A percentile compares a stretch with the other conserved stretches of the same genome.
Conservation (phyloP, 108 stramenopile genomes). For the Thalassiosira profunda region DNA sequence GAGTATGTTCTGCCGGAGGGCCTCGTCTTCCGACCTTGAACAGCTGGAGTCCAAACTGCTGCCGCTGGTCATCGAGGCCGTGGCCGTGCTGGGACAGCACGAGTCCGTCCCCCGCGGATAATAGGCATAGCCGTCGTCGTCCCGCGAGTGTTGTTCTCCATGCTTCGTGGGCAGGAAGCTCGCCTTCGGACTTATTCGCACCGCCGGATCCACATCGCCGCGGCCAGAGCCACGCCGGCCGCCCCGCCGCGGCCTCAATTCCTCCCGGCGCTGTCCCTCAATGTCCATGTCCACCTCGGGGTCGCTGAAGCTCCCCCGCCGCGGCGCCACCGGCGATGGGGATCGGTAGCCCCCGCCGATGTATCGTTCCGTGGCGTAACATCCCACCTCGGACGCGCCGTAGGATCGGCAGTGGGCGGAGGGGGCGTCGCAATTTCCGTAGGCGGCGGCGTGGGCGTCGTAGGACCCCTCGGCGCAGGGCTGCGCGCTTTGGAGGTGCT, state of each 20-base stretch:
- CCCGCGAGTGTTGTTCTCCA: too few relatives aligned
- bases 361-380: constrained; percentile 3
- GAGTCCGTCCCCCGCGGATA: not conserved
- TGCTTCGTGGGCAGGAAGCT: too few relatives aligned
- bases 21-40: constrained; percentile 40
- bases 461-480: constrained; percentile 6
- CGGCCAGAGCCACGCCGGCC: too few relatives aligned
- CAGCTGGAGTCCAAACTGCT: too few relatives aligned
- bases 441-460: constrained; percentile 6
- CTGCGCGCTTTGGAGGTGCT: too few relatives aligned
- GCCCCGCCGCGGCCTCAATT: not conserved
- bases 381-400: not conserved
- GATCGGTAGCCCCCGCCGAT: not conserved
- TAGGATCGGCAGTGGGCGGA: not conserved
- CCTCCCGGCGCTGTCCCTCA: not conserved
- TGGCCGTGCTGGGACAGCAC: not conserved
- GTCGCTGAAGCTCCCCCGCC: not conserved
- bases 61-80: constrained; percentile 2
- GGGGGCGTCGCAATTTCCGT: constrained; percentile 14
- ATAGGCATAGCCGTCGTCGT: not conserved
- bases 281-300: not conserved
- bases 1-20: constrained; percentile 25
- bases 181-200: too few relatives aligned
- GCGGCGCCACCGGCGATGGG: not conserved
- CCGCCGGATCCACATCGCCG: too few relatives aligned